These are phyloP conservation scores for Cruciata laevipes DNA, from an alignment of 257 asterid genomes.

Conservation along the genomic window DNA sequence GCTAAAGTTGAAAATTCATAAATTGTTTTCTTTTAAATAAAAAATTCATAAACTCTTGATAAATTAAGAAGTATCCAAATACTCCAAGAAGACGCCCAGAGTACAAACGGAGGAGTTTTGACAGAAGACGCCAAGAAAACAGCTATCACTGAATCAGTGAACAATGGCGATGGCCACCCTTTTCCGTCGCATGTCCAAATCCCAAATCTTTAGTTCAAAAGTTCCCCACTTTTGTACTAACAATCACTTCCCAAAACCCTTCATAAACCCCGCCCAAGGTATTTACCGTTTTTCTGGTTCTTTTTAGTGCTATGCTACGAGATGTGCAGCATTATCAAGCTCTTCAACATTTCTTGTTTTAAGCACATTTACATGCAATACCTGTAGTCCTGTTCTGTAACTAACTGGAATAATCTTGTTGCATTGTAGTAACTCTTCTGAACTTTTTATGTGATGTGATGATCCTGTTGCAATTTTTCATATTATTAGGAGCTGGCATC, in stretches of 20 bases:
- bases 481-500: not conserved
- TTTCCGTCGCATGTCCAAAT: constrained; percentile 29
- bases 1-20: no score
- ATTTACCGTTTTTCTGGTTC: not conserved
- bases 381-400: not conserved
- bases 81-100: not conserved
- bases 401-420: not conserved
- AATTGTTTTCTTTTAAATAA: no score
- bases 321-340: not conserved
- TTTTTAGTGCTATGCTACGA: not conserved
- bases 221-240: constrained; percentile 16
- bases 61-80: no score
- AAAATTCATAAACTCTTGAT: no score
- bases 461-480: not conserved
- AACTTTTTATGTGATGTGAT: not conserved
- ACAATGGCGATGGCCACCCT: constrained; percentile 33
- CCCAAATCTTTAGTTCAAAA: constrained; percentile 11
- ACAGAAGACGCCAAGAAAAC: not conserved
- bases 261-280: constrained; percentile 38
- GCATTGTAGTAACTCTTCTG: not conserved
- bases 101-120: not conserved
- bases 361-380: not conserved
- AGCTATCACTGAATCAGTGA: not conserved
- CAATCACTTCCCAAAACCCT: constrained; percentile 25
- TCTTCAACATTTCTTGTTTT: not conserved